Percentiles rank a stretch among this genome's conserved stretches.
Conservation (phyloP, 805 yeast genomes). For the Starmerella floricola region DNA sequence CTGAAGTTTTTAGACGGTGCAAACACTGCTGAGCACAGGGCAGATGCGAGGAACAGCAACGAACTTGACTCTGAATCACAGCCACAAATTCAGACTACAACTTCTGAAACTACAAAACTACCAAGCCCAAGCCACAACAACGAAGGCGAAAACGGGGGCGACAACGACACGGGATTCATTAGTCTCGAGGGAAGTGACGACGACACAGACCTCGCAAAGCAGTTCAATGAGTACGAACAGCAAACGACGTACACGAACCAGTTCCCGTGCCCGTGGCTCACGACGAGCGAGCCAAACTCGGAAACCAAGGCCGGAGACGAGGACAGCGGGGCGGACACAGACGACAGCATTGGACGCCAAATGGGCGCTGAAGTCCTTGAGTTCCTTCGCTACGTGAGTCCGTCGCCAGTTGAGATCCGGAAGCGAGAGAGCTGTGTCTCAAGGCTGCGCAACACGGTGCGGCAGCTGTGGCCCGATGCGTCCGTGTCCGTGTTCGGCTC, state of each 20-base stretch:
- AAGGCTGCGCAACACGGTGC: conserved; percentile 42
- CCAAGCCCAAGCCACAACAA: not conserved
- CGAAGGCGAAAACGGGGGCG: not conserved
- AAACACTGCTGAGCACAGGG: not conserved
- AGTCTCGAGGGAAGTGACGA: conserved; percentile 9
- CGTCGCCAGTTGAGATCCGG: conserved; percentile 59
- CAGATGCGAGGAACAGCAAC: no score
- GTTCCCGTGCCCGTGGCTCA: conserved; percentile 8
- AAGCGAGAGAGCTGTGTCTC: conserved; percentile 54
- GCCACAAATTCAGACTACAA: no score
- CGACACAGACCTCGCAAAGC: conserved; percentile 10
- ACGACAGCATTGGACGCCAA: conserved; percentile 54
- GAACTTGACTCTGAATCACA: no score
- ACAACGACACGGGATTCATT: conserved; percentile 7
- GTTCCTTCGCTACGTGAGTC: conserved; percentile 75
- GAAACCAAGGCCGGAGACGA: not conserved
- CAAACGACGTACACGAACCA: not conserved
- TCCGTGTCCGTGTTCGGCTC: conserved; percentile 85
- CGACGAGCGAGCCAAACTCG: no score
- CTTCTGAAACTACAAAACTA: no score
- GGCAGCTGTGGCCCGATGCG: conserved; percentile 61
- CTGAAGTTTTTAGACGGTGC: conserved; percentile 1
- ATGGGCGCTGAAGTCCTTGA: conserved; percentile 73
- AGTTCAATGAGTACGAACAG: conserved; percentile 10
- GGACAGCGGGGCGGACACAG: not conserved